Evolutionary conservation across 2,329 filamentous ascomycete genomes (phyloP), one percentile per base, ranked within the genome.

Genomic region (Incumbomyces lentus): DNA sequence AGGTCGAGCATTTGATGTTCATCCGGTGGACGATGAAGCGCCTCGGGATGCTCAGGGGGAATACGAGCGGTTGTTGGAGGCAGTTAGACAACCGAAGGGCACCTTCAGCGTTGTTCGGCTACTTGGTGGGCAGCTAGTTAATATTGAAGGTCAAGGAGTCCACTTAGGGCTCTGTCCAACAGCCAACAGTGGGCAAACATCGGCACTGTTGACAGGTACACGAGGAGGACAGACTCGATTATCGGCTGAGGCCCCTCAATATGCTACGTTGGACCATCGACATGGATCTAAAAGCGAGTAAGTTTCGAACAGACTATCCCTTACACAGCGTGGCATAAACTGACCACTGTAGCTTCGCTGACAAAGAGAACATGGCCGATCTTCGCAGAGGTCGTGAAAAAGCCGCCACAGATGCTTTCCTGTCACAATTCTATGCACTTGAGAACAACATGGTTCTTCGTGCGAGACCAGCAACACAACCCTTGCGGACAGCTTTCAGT

Each of bases 41-140:
- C 46, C 46, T 22, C 18, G n/a, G 2, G 34, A 44, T 30, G 39
- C 53, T 38, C 49, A 52, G 48, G 49, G 49, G 22, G 52, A 43
- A 41, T 54, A 51, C 41, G 52, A 53, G 32, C 36, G 49, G 30
- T 47, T 55, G 14, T 43, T 52, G 12, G 49, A 57, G 26, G 55
- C 55, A 12, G 49, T 57, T 47, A 45, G 53, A 11, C 52, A 53
- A 29, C 53, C 55, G 14, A 44, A 44, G 11, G 52, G 53, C 11
- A 31, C 50, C 14, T 47, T 45, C 22, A 52, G 47, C 33, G 43
- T 47, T 29, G 39, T 57, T 26, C 48, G 44, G 38, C 33, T 55
- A 36, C 50, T 52, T 10, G 51, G 54, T 37, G 50, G 52, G 17
- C 49, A 37, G 5, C 32, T 50, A 26, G 50, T 49, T 11, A 46